Evolutionary conservation across 306 rosid species (phyloP), one percentile per base, ranked within the genome.

Genomic region (Vicia villosa): DNA sequence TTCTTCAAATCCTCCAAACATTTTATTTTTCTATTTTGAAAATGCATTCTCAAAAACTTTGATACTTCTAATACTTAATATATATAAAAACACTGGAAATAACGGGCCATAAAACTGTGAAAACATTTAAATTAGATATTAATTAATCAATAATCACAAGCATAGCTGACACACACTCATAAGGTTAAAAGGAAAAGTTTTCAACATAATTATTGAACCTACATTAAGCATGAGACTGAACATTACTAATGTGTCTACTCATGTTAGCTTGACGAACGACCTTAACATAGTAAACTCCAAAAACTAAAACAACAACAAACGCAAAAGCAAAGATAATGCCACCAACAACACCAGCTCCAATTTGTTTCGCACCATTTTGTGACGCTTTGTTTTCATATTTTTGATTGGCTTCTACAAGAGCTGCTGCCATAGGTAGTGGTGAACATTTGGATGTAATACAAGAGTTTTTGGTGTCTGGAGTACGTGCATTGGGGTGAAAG

Each of bases 361-460:
- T 12, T 16, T 78, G 55, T 11, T n/a, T n/a, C n/a, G n/a, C n/a
- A n/a, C n/a, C n/a, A n/a, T 66, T 64, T 22, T 73, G 81, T n/a
- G 66, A 13, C 20, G 65, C 74, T 63, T 69, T 86, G 86, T 71
- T 82, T 69, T 76, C 81, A 69, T 80, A 71, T 6, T 83, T 82
- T 59, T 80, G 69, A 52, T 75, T 79, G 24, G 80, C 79, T 59
- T 75, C 80, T 9, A 86, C 86, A 42, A 80, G 86, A 14, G 91
- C 92, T 43, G 91, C 92, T 43, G 95, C 88, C 34, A 89, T 13
- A 36, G 92, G 89, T 67, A 89, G 66, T 14, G 98, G 96, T 16
- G 96, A 86, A 75, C 96, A 88, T 65, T 74, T 83, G 62, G 88
- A 69, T 63, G 66, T 76, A 40, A 40, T 40, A 47, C 96, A 87